A percentile compares a stretch with the other conserved stretches of the same genome.
phyloP scores from a whole-genome alignment of 225 moss, liverwort and hornwort genomes.

The Sphagnum contortum region DNA sequence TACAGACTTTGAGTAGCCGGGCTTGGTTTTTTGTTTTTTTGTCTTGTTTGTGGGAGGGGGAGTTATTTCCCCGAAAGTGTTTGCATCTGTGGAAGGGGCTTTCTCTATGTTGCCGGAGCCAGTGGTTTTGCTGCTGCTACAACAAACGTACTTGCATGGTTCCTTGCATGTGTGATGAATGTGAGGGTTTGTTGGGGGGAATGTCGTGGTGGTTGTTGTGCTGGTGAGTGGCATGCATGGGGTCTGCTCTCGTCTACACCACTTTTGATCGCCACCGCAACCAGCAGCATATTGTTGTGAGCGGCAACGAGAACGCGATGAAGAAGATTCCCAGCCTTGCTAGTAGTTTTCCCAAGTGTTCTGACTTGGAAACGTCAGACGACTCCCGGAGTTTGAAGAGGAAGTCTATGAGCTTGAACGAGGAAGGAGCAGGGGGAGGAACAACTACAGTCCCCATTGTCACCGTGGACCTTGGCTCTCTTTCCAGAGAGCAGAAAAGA shows the following conservation, averaged over 20 bases:
- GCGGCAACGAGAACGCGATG: conserved; percentile 37
- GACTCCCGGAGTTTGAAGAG: conserved; percentile 62
- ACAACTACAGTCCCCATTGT: conserved; percentile 2
- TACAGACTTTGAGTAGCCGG: no score
- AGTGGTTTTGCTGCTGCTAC: no score
- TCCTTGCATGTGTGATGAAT: no score
- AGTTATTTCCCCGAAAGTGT: no score
- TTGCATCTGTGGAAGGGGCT: no score
- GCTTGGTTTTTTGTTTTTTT: no score
- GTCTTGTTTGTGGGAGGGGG: no score
- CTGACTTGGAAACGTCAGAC: conserved; percentile 20
- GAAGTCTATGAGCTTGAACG: conserved; percentile 98
- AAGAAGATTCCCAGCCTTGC: conserved; percentile 38
- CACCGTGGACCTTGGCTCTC: conserved; percentile 30
- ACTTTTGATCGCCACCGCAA: conserved; percentile 37
- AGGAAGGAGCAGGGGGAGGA: conserved; percentile 39
- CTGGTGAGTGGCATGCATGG: conserved; percentile 29
- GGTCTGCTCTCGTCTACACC: conserved; percentile 37
- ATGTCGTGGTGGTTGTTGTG: no score
- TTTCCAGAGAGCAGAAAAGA: conserved; percentile 53
- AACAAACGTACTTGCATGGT: no score
- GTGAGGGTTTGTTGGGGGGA: no score
- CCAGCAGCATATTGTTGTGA: conserved; percentile 9
- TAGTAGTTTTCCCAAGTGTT: no score
- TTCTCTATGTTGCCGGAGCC: no score